A percentile compares a stretch with the other conserved stretches of the same genome.
Evolutionary conservation across 257 asterid genomes (phyloP).

Genomic region (Jasminum sambac): DNA sequence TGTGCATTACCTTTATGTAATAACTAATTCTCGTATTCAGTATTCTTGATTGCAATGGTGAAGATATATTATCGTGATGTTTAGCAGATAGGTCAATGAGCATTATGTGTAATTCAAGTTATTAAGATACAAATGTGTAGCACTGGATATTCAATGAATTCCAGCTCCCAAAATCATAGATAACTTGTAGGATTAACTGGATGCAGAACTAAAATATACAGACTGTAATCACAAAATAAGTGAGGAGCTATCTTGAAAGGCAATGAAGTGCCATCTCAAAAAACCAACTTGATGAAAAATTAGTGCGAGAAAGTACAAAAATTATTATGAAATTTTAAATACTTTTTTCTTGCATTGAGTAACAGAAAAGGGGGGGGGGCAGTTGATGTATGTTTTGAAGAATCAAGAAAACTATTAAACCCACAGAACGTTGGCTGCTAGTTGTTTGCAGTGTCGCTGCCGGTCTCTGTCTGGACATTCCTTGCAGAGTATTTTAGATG

Average conservation of each 20-base stretch:
- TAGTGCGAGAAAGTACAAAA: neutral
- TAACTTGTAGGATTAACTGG: constrained; percentile 12
- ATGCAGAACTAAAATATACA: neutral
- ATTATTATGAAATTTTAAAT: too few species aligned
- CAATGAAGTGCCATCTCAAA: neutral
- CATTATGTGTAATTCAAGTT: neutral
- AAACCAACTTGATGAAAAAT: neutral
- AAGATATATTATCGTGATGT: neutral
- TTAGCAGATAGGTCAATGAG: neutral
- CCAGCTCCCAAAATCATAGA: neutral
- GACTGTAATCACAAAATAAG: neutral
- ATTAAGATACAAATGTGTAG: neutral
- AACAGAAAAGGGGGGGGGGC: too few species aligned
- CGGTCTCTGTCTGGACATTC: neutral
- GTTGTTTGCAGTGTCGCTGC: neutral
- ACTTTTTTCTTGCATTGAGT: too few species aligned
- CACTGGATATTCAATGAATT: neutral
- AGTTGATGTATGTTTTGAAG: too few species aligned
- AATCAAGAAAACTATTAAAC: neutral
- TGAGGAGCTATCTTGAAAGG: neutral
- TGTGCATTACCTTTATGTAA: constrained; percentile 1
- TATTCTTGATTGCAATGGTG: constrained; percentile 7
- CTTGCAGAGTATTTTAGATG: neutral
- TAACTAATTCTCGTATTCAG: neutral
- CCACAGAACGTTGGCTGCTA: neutral